phyloP scores from a whole-genome alignment of 768 basidiomycete species.

The Boletus vinaceobasis region DNA sequence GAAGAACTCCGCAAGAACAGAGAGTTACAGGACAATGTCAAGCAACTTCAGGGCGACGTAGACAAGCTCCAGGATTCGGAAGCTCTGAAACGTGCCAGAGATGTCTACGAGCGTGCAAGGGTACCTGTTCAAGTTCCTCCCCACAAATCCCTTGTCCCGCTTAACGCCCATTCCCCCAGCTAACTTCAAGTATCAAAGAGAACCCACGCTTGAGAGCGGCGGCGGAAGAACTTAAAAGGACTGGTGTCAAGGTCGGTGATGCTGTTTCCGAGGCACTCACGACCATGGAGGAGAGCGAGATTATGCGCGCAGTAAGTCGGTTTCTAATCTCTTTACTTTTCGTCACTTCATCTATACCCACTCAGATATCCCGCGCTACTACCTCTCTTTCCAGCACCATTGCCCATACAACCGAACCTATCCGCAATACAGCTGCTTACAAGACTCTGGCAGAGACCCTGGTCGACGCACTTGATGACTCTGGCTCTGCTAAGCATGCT shows the following conservation, averaged over 20 bases:
- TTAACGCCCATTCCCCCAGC: slow-evolving; percentile 41
- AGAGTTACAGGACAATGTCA: slow-evolving; percentile 94
- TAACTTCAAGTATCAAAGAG: slow-evolving; percentile 92
- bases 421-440: slow-evolving; percentile 94
- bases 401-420: slow-evolving; percentile 89
- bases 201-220: slow-evolving; percentile 90
- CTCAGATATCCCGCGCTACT: slow-evolving; percentile 80
- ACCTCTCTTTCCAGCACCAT: slow-evolving; percentile 84
- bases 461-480: slow-evolving; percentile 91
- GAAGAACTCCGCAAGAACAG: slow-evolving; percentile 93
- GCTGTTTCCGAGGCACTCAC: slow-evolving; percentile 90
- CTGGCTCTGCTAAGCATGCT: slow-evolving; percentile 88
- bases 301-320: slow-evolving; percentile 77
- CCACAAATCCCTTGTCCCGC: background rate
- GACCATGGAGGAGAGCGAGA: slow-evolving; percentile 91
- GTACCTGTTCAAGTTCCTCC: slow-evolving; percentile 45
- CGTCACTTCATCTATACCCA: background rate
- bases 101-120: slow-evolving; percentile 91
- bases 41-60: slow-evolving; percentile 96
- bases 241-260: slow-evolving; percentile 89
- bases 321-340: background rate
- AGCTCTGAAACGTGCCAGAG: slow-evolving; percentile 87
- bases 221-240: slow-evolving; percentile 86
- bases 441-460: slow-evolving; percentile 87
- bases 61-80: slow-evolving; percentile 97